Evolutionary conservation across 2,329 filamentous ascomycete species (phyloP).

Genomic region (Teratosphaeria epicoccoides): DNA sequence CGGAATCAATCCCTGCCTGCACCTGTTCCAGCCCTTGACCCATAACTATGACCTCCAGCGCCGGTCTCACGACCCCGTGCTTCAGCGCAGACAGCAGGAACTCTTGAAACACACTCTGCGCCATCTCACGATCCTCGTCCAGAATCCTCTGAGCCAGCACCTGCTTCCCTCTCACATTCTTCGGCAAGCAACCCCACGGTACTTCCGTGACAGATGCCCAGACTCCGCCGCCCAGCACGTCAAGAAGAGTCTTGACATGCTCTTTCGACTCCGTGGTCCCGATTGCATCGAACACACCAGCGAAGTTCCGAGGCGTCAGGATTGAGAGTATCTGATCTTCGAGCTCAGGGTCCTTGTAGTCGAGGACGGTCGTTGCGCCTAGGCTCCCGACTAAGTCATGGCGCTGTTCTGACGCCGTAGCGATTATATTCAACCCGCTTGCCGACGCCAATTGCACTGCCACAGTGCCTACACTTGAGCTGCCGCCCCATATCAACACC

Average conservation of each 20-base stretch:
- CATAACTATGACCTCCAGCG: conserved; percentile 17
- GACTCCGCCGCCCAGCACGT: conserved; percentile 20
- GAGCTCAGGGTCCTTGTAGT: conserved; percentile 25
- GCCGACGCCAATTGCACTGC: conserved; percentile 28
- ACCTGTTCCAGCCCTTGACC: conserved; percentile 27
- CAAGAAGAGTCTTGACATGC: conserved; percentile 14
- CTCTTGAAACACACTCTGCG: conserved; percentile 19
- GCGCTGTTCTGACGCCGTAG: conserved; percentile 21
- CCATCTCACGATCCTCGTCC: conserved; percentile 4
- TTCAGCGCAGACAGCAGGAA: conserved; percentile 25
- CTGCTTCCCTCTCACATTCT: conserved; percentile 13
- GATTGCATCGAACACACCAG: conserved; percentile 32
- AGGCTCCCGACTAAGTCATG: conserved; percentile 25
- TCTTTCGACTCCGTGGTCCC: conserved; percentile 8
- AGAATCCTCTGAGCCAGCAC: not conserved
- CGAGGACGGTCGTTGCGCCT: conserved; percentile 24
- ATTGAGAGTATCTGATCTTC: conserved; percentile 31
- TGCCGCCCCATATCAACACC: conserved; percentile 29
- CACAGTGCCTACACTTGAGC: conserved; percentile 25
- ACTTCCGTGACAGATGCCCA: conserved; percentile 11
- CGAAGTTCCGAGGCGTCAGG: conserved; percentile 30
- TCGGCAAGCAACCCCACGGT: conserved; percentile 14
- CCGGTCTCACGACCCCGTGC: conserved; percentile 20
- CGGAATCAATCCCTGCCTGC: conserved; percentile 21
- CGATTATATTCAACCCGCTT: conserved; percentile 25